phyloP scores from a whole-genome alignment of 1,139 yeast species.

The Yarrowia galli region DNA sequence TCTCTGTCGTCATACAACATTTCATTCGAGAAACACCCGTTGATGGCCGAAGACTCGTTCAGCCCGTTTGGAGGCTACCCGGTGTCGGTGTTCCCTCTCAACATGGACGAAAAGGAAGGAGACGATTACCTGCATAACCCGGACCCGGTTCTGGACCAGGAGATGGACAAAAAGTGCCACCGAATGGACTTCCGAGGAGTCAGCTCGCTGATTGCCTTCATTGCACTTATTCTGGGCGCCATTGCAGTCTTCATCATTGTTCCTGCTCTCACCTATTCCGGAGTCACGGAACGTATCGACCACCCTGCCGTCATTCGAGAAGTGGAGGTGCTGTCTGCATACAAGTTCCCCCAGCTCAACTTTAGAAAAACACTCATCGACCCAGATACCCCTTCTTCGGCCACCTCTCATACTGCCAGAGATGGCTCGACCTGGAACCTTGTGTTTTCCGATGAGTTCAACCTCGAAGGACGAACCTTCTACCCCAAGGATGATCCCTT shows the following conservation, averaged over 20 bases:
- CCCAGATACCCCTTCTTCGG: constrained; percentile 76
- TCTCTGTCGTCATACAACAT: constrained; percentile 10
- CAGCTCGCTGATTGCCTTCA: constrained; percentile 58
- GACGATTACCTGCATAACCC: constrained; percentile 94
- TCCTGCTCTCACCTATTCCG: constrained; percentile 79
- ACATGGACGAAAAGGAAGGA: constrained; percentile 86
- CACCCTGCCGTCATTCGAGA: constrained; percentile 23
- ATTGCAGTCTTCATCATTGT: constrained; percentile 68
- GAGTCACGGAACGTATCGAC: constrained; percentile 46
- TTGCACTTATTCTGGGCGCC: constrained; percentile 65
- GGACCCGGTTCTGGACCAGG: constrained; percentile 86
- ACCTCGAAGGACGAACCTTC: constrained; percentile 81
- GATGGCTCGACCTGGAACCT: constrained; percentile 72
- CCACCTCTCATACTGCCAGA: constrained; percentile 55
- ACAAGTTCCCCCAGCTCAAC: constrained; percentile 25
- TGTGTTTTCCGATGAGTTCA: constrained; percentile 85
- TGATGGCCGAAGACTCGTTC: constrained; percentile 31
- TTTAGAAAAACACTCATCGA: constrained; percentile 71
- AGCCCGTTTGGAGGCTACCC: constrained; percentile 97
- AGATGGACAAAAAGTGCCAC: constrained; percentile 67
- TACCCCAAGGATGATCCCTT: constrained; percentile 86
- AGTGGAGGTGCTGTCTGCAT: constrained; percentile 27
- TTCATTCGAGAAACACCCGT: constrained; percentile 16
- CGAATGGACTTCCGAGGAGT: constrained; percentile 56
- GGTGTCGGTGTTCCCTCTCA: constrained; percentile 82